Evolutionary conservation across 495 filamentous ascomycete species (phyloP), one percentile per base, ranked within the genome.

Genomic region (Aspergillus avenaceus): DNA sequence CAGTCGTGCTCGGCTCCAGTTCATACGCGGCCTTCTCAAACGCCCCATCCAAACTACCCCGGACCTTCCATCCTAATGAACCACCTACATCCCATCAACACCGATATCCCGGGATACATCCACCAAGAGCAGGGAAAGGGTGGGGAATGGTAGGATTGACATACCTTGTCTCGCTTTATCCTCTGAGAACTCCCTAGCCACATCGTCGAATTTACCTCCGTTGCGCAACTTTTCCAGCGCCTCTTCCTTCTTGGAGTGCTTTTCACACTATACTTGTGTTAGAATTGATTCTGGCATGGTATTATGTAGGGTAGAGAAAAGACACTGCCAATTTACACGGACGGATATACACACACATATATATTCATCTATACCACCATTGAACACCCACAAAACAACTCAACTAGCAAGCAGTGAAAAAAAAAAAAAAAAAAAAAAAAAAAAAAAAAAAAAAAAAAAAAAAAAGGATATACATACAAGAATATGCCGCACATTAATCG

Each of bases 401-500:
- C 9, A 8, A 11, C 8, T 13, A 31, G n/a, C 14, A 45, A 24
- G 27, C 24, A 32, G 40, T 18, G 23, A 27, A 42, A 19, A 14
- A 27, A 31, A 25, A 24, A 45, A 24, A 34, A 32, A 32, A 45
- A 24, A 27, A 27, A 42, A 19, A 14, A 27, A 31, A 25, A 47
- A 14, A 5, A 46, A 32, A 13, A 31, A 38, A 45, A 47, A 28
- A 14, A 18, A 27, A 50, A 48, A 25, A 34, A 49, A 26, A 25
- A 7, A 34, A 43, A 47, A 36, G 18, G 19, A 12, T 1, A 37
- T 19, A 66, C 80, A 38, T 71, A 88, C 85, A 55, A 97, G 74
- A 58, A 97, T 95, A 68, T 97, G 91, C 16, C 91, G 78, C 32
- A 91, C 88, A 57, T 95, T 90, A 59, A 97, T 88, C 34, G 79